Evolutionary conservation across 2,329 filamentous ascomycete species (phyloP), one percentile per base, ranked within the genome.

Genomic region (Cladosporium sp.): DNA sequence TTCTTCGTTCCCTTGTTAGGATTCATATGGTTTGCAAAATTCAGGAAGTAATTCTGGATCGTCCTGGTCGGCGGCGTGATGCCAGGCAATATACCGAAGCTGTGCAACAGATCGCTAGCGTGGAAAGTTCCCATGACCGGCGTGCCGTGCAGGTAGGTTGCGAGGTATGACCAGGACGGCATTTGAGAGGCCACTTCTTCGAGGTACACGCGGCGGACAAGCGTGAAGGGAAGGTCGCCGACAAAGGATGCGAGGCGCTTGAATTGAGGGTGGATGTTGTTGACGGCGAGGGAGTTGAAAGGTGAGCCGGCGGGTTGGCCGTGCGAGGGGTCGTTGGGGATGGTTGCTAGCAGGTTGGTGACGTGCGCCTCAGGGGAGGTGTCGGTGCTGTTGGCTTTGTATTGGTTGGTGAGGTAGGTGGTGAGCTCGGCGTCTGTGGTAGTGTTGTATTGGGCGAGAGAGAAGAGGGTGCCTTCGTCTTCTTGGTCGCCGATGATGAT

Each of bases 61-160:
- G 48, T 42, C 29, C 25, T 12, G 4, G 48, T 43, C 7, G 41
- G 52, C 9, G 43, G 7, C 8, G 16, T n/a, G 11, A 33, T 11
- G 13, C 30, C 27, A 6, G 18, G 29, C 41, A 48, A 32, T 3
- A 40, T 19, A 12, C 38, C 43, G 55, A 88, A 88, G 0, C 86
- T 77, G 62, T 86, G 80, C 3, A 88, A 57, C 1, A 91, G 58
- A 57, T 91, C 87, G 1, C 77, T 80, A 12, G 69, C 84, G 64
- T 93, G 88, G 68, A 88, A 86, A 0, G 86, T 91, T 15, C 88
- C 88, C 0, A 92, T 66, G 41, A 91, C 68, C 0, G 87, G 84
- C 0, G 82, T 84, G 8, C 83, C 83, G 62, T 84, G 81, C 70
- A 85, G 68, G 68, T 91, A 91, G 0, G 81, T 84, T 0, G 83